A percentile compares a stretch with the other conserved stretches of the same genome.
Evolutionary conservation across 2,329 filamentous ascomycete genomes (phyloP).

Genomic region (Delphinella strobiligena): DNA sequence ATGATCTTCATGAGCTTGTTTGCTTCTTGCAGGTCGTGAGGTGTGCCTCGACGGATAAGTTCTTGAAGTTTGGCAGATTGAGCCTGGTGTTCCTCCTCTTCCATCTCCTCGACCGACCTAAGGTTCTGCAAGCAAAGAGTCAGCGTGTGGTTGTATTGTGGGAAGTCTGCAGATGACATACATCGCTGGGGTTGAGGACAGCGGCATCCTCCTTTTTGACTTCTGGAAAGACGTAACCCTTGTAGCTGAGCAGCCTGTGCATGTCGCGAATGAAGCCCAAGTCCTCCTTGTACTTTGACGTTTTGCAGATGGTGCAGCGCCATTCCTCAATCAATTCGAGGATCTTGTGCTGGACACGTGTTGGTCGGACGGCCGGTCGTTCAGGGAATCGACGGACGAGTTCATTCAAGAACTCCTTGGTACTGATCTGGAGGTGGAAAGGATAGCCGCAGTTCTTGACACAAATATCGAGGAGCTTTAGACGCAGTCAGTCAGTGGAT

Average conservation of each 20-base stretch:
- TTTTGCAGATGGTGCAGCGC: conserved; percentile 96
- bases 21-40: conserved; percentile 89
- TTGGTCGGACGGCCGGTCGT: conserved; percentile 73
- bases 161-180: conserved; percentile 37
- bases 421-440: conserved; percentile 96
- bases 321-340: conserved; percentile 97
- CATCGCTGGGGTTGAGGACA: conserved; percentile 91
- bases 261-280: conserved; percentile 94
- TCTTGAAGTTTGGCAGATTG: conserved; percentile 98
- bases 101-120: conserved; percentile 96
- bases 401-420: conserved; percentile 98
- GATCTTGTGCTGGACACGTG: conserved; percentile 81
- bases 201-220: conserved; percentile 88
- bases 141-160: conserved; percentile 13
- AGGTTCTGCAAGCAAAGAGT: conserved; percentile 69
- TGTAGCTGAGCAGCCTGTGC: conserved; percentile 90
- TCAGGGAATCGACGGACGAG: conserved; percentile 93
- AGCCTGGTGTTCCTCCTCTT: conserved; percentile 86
- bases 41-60: conserved; percentile 80
- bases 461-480: conserved; percentile 82
- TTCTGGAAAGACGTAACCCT: conserved; percentile 92
- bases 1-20: conserved; percentile 98
- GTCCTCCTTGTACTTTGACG: conserved; percentile 93
- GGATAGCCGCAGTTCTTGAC: conserved; percentile 99
- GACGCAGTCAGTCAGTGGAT: not conserved